Evolutionary conservation across 2,329 filamentous ascomycete genomes (phyloP).

Genomic region (Penicillium sp.): DNA sequence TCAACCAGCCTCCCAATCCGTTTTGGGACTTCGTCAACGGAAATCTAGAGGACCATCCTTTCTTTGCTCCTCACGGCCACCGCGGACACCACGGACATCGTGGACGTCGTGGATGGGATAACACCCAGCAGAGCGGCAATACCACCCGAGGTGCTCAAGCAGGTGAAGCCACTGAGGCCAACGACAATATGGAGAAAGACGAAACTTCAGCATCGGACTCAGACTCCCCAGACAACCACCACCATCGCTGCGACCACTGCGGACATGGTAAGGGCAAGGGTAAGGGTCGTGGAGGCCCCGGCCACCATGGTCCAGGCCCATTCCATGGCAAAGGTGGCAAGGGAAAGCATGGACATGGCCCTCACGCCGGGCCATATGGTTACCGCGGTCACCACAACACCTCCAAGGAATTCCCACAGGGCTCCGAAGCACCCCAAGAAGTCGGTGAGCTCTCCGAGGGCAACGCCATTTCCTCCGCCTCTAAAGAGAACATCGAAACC

Average conservation of each 20-base stretch:
- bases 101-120: conserved; percentile 7
- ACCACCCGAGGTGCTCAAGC: conserved; percentile 17
- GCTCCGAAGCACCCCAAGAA: background rate
- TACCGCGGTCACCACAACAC: background rate
- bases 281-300: conserved; percentile 5
- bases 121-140: conserved; percentile 36
- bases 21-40: conserved; percentile 58
- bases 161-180: conserved; percentile 3
- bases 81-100: conserved; percentile 15
- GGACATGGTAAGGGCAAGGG: conserved; percentile 21
- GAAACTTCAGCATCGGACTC: conserved; percentile 5
- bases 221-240: conserved; percentile 20
- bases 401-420: background rate
- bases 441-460: conserved; percentile 3
- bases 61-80: conserved; percentile 40
- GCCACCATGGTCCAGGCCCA: conserved; percentile 8
- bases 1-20: conserved; percentile 51
- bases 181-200: conserved; percentile 8
- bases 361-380: background rate
- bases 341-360: conserved; percentile 1
- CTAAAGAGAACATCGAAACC: conserved; percentile 4
- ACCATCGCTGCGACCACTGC: conserved; percentile 15
- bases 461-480: background rate
- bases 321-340: background rate
- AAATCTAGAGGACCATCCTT: conserved; percentile 50